A percentile compares a stretch with the other conserved stretches of the same genome.
Evolutionary conservation across 2,329 filamentous ascomycete species (phyloP).

Genomic region (Fusarium sp.): DNA sequence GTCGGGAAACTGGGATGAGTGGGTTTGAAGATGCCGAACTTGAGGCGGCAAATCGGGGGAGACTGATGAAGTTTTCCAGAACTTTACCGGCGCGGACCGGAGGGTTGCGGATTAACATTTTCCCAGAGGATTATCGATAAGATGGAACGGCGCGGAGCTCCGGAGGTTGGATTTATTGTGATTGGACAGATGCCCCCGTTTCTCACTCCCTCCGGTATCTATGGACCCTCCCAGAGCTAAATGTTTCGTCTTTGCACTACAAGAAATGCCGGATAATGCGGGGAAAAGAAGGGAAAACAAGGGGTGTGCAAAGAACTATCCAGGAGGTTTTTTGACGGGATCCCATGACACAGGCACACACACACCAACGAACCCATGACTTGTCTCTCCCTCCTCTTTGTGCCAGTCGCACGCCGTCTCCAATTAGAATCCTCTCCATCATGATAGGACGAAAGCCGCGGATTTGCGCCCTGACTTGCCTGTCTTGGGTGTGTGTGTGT

Average conservation of each 20-base stretch:
- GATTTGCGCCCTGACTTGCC: not conserved
- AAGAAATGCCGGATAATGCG: conserved; percentile 5
- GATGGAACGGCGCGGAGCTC: conserved; percentile 28
- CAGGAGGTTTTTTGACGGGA: not conserved
- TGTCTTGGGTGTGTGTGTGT: conserved; percentile 1
- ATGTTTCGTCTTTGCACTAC: not conserved
- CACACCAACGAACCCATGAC: not conserved
- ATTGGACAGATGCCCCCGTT: not conserved
- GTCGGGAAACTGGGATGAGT: not conserved
- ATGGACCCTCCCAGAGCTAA: not conserved
- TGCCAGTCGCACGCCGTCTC: not conserved
- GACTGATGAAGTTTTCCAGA: conserved; percentile 42
- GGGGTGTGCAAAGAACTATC: not conserved
- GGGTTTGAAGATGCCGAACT: conserved; percentile 21
- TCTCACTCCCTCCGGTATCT: not conserved
- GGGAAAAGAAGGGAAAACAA: not conserved
- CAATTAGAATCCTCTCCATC: conserved; percentile 20
- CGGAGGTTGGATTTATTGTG: conserved; percentile 14
- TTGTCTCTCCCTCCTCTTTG: not conserved
- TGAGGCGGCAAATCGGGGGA: conserved; percentile 27
- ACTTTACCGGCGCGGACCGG: conserved; percentile 38
- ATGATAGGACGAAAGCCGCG: conserved; percentile 21
- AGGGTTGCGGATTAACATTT: conserved; percentile 34
- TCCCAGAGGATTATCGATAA: conserved; percentile 42
- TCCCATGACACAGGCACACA: conserved; percentile 1